Conservation (phyloP, 768 basidiomycete genomes). For the Rhodocollybia butyracea region DNA sequence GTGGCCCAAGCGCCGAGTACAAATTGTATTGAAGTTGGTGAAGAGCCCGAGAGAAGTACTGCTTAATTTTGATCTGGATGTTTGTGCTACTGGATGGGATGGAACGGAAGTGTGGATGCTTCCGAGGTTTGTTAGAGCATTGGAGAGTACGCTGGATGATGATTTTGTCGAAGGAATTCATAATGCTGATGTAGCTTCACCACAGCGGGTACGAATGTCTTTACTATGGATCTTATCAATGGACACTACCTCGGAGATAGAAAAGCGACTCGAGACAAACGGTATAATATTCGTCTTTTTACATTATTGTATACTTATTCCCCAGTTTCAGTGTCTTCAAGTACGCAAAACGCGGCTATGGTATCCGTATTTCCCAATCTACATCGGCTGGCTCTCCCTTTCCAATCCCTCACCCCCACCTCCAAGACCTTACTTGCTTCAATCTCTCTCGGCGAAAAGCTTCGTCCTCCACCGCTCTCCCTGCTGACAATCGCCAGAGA, state of each 20-base stretch:
- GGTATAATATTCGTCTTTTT: neutral
- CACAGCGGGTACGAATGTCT: constrained; percentile 13
- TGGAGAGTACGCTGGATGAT: constrained; percentile 13
- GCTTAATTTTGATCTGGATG: constrained; percentile 15
- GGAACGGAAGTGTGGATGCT: constrained; percentile 13
- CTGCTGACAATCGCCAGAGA: no score
- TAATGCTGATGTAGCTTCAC: neutral
- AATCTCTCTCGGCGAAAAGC: no score
- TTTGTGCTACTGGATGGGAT: constrained; percentile 14
- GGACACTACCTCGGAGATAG: constrained; percentile 16
- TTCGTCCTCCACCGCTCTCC: no score
- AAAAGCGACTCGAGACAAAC: constrained; percentile 12
- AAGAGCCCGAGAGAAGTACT: constrained; percentile 12
- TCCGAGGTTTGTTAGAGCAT: constrained; percentile 12
- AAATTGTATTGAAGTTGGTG: constrained; percentile 16
- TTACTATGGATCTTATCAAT: constrained; percentile 16
- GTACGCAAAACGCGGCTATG: constrained; percentile 14
- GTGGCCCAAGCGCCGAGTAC: constrained; percentile 14
- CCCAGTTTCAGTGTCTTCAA: constrained; percentile 11
- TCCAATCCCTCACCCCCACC: no score
- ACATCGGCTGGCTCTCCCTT: no score
- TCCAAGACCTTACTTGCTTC: no score
- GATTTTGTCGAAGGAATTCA: neutral
- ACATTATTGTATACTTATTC: neutral
- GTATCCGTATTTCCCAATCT: no score